Evolutionary conservation across 805 yeast genomes (phyloP), one percentile per base, ranked within the genome.

Genomic region (Nematodospora valgi): DNA sequence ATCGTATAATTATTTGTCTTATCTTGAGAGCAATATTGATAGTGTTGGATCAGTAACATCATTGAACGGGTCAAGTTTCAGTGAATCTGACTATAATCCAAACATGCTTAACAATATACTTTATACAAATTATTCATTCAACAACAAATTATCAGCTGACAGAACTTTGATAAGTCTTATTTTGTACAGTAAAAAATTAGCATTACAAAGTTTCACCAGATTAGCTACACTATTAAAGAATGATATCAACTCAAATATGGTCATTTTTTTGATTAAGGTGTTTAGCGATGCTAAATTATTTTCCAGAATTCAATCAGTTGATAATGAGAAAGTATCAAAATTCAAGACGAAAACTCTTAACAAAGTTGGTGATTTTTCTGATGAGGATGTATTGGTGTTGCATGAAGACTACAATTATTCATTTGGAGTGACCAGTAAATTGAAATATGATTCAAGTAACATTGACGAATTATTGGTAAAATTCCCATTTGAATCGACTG

Each of bases 381-480:
- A 35, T 2, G 56, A 59, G 27, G 30, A 37, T 3, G 45, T 41
- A 18, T 30, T 41, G 2, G 37, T 60, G 5, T 59, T 80, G 11
- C 67, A 63, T 24, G 76, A 76, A 19, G 74, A 68, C 30, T 70
- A 64, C 41, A 73, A 70, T 13, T 67, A 65, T 47, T 64, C 68
- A 3, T 74, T 62, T 52, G 84, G 85, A 3, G 53, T 78, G 2
- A 69, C 82, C 0, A 73, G 80, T 46, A 75, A 74, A 42, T 59
- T 68, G 17, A 41, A 48, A 5, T 50, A 41, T 10, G 29, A 37
- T 11, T 48, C 56, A 22, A 33, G 45, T 4, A 43, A 49, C 9
- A 52, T 74, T 15, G 68, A 64, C 35, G 70, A 67, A 33, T 46
- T 70, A 22, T 39, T 51, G 24, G 50, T 59, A 20, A 59, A 60